Evolutionary conservation across 2,329 filamentous ascomycete genomes (phyloP).

Genomic region (Botryotinia narcissicola): DNA sequence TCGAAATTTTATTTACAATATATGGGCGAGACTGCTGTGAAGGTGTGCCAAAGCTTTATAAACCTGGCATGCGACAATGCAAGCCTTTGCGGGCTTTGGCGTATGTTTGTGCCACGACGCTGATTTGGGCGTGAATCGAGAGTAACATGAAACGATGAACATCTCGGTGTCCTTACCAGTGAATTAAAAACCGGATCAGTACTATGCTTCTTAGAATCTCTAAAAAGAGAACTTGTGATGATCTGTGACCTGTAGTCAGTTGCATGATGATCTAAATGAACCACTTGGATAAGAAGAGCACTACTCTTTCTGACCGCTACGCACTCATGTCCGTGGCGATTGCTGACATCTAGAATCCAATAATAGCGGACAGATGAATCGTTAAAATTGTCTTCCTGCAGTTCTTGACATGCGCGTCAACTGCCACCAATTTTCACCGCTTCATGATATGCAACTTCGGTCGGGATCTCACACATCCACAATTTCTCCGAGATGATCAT

Average conservation of each 20-base stretch:
- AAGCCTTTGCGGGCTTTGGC: not conserved
- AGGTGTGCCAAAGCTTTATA: not conserved
- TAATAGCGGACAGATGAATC: not conserved
- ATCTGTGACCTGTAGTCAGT: not conserved
- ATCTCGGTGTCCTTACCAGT: not conserved
- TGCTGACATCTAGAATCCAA: not conserved
- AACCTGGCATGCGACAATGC: not conserved
- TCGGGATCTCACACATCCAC: not conserved
- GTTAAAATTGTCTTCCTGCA: not conserved
- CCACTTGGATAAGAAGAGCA: not conserved
- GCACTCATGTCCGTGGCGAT: not conserved
- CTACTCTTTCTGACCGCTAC: not conserved
- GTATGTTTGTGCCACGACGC: not conserved
- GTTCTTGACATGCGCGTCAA: not conserved
- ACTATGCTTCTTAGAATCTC: not conserved
- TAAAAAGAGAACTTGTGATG: not conserved
- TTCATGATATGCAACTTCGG: not conserved
- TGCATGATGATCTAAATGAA: not conserved
- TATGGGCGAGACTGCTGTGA: not conserved
- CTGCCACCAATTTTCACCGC: slow-evolving; percentile 9
- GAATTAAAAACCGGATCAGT: not conserved
- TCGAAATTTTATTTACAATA: not conserved
- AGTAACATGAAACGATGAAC: not conserved
- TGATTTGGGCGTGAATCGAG: too few species aligned
- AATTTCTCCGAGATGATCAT: not conserved